Conservation (phyloP, 129 eudicot species). For the sunflower (Helianthus annuus) region DNA sequence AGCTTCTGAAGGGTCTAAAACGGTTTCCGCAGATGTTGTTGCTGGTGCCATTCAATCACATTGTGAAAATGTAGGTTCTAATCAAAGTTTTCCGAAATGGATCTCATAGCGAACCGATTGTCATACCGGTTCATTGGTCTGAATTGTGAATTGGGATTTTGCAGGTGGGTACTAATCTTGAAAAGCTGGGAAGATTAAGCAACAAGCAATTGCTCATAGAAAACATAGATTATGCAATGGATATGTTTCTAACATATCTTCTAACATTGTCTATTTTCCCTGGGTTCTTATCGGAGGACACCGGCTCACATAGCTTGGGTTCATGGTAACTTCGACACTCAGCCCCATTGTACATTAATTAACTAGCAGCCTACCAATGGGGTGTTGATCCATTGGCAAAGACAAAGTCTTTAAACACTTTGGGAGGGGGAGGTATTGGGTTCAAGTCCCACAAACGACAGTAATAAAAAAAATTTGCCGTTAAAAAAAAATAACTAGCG, state of each 20-base stretch:
- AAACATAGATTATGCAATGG: conserved; percentile 41
- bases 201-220: conserved; percentile 30
- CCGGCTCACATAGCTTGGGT: conserved; percentile 45
- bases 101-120: too few relatives aligned
- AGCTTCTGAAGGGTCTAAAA: conserved; percentile 50
- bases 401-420: too few relatives aligned
- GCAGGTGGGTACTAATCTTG: conserved; percentile 38
- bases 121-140: too few relatives aligned
- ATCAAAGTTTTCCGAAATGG: too few relatives aligned
- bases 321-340: conserved; percentile 30
- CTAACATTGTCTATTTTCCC: conserved; percentile 47
- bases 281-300: conserved; percentile 50
- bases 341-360: too few relatives aligned
- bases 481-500: too few relatives aligned
- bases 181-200: conserved; percentile 31
- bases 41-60: conserved; percentile 42
- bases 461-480: too few relatives aligned
- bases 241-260: conserved; percentile 41
- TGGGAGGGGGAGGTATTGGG: too few relatives aligned
- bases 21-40: conserved; percentile 50
- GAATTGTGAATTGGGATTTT: not conserved
- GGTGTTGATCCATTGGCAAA: too few relatives aligned
- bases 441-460: too few relatives aligned
- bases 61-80: conserved; percentile 12
- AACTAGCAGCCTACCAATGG: too few relatives aligned